Percentiles rank a stretch among this genome's conserved stretches.
phyloP scores from a whole-genome alignment of 2,329 filamentous ascomycete genomes.

The Zopfia rhizophila region DNA sequence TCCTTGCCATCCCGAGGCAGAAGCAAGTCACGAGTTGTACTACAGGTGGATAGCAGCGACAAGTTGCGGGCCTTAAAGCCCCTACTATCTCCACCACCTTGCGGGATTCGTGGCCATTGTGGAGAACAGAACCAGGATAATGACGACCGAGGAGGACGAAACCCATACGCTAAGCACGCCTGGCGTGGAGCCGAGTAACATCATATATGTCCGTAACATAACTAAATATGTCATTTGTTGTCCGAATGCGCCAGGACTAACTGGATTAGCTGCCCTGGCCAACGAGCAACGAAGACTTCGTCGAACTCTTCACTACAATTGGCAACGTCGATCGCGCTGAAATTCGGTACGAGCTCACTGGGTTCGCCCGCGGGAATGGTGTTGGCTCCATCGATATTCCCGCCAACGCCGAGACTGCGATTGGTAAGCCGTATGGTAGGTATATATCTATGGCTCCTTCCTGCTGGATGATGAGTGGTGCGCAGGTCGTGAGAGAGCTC shows the following conservation, averaged over 20 bases:
- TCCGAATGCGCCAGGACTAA: constrained; percentile 44
- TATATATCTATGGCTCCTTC: too few species aligned
- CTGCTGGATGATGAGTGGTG: too few species aligned
- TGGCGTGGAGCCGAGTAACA: constrained; percentile 82
- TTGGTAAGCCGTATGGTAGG: constrained; percentile 69
- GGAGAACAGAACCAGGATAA: too few species aligned
- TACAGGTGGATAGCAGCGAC: too few species aligned
- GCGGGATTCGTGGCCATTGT: too few species aligned
- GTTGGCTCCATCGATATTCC: constrained; percentile 92
- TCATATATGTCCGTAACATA: constrained; percentile 97
- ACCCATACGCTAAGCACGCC: too few species aligned
- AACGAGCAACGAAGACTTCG: constrained; percentile 95
- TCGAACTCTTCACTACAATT: constrained; percentile 97
- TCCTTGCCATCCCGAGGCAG: too few species aligned
- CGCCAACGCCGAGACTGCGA: constrained; percentile 90
- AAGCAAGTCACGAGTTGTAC: too few species aligned
- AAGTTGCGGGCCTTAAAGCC: too few species aligned
- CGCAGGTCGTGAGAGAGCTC: too few species aligned
- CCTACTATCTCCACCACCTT: too few species aligned
- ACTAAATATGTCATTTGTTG: constrained; percentile 55
- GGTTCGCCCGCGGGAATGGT: constrained; percentile 91
- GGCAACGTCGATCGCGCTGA: constrained; percentile 98
- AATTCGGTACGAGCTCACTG: constrained; percentile 97
- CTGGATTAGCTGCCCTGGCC: constrained; percentile 87
- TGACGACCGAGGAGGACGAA: too few species aligned